These are phyloP conservation scores for Phalaenopsis aphrodite DNA, from an alignment of 106 monocot species.

Conservation along the genomic window DNA sequence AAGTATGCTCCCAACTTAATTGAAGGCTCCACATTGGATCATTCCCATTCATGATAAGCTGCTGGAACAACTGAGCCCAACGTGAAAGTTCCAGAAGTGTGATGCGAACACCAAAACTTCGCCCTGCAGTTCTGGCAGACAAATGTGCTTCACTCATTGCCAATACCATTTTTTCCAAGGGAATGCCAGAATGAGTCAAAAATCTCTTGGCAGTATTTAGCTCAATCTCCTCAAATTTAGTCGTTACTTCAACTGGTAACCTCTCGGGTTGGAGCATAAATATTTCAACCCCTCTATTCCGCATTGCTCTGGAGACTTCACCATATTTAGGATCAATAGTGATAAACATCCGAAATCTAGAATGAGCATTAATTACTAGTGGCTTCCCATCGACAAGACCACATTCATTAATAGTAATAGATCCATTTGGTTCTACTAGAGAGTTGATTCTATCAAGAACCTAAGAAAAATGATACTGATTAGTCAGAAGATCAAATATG, in stretches of 20 bases:
- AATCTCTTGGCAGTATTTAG: conserved; percentile 38
- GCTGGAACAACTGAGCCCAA: conserved; percentile 90
- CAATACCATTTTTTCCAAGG: conserved; percentile 36
- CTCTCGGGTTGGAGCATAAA: conserved; percentile 54
- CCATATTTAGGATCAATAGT: conserved; percentile 84
- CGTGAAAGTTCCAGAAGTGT: conserved; percentile 74
- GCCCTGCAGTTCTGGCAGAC: conserved; percentile 44
- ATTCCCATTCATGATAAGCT: conserved; percentile 75
- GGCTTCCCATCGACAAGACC: conserved; percentile 85
- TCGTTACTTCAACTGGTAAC: background rate
- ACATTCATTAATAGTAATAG: conserved; percentile 79
- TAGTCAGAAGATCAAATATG: background rate
- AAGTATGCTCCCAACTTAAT: conserved; percentile 88
- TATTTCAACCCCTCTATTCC: conserved; percentile 92
- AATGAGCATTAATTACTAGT: conserved; percentile 54
- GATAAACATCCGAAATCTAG: conserved; percentile 84
- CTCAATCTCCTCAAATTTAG: conserved; percentile 18
- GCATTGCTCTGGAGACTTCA: conserved; percentile 94
- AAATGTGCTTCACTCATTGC: conserved; percentile 73
- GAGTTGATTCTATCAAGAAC: conserved; percentile 98
- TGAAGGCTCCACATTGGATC: conserved; percentile 76
- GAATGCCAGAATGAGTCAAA: conserved; percentile 55
- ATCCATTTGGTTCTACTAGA: conserved; percentile 68
- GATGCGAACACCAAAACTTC: conserved; percentile 50
- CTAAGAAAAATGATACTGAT: conserved; percentile 18